Evolutionary conservation across 2,329 filamentous ascomycete species (phyloP), one percentile per base, ranked within the genome.

Genomic region (Incumbomyces delicatus): DNA sequence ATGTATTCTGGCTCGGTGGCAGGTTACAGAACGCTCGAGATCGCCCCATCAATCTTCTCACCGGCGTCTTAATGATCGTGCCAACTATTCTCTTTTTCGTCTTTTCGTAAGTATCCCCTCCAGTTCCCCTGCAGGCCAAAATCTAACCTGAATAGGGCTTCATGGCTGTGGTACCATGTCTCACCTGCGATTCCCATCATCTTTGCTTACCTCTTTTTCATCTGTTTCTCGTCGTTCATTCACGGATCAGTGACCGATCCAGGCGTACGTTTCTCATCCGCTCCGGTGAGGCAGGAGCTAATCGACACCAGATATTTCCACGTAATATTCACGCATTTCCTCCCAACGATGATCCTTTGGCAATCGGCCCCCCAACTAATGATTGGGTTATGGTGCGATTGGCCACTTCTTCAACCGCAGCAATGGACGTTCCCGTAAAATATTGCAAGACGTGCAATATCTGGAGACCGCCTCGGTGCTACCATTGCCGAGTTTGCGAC

Each of bases 391-490:
- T 94, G 70, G 85, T 96, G 57, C 85, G 89, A 59, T 86, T 87
- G 8, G 78, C 83, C 32, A 83, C 82, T 50, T 80, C 78, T 8
- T 70, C 70, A 22, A 84, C 85, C 29, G 84, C 88, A 7, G 89
- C 89, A 5, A 95, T 98, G 87, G 92, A 98, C 63, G 89, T 98
- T 1, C 92, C 92, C 0, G 89, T 90, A 51, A 96, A 98, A 68
- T 95, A 94, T 68, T 98, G 92, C 76, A 90, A 89, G 62, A 94
- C 89, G 14, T 98, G 92, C 72, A 88, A 88, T 60, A 89, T 98
- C 56, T 98, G 92, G 92, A 85, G 92, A 2, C 92, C 92, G 31
- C 89, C 90, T 22, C 85, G 92, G 49, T 88, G 87, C 49, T 94
- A 98, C 62, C 92, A 98, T 68, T 98, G 92, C 67, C 85, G 92